Base-by-base conservation (phyloP, 208 protist species). In the Wallacemonas sp. region DNA sequence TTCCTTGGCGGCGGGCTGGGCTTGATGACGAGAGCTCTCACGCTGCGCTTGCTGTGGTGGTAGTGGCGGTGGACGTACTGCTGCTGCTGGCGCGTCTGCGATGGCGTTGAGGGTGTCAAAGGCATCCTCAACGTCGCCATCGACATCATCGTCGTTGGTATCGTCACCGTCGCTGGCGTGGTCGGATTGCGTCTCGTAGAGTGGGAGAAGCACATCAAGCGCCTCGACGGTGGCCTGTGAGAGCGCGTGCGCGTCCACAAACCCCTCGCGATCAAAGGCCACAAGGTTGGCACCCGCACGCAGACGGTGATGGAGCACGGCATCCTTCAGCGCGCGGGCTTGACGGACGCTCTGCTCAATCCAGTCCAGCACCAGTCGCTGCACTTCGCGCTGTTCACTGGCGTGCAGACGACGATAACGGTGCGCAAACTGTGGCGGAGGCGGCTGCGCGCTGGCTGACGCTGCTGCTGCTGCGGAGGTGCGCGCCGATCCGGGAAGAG, bases 171-270 rank as follows among this genome's bases (percentile, higher is more conserved):
- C 43, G 5, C 11, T 4, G 17, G 3, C 43, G 17, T 3, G 4
- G 5, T 8, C 43, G 19, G 43, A 16, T 17, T 55, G 21, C 5
- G 52, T 24, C 52, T 58, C 52, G 32, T 58, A 39, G 9, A 58
- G 32, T 4, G 29, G 9, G 17, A 58, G 30, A 3, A 70, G 19
- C n/a, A 70, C 46, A 61, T 65, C 63, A 29, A 78, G 56, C 0
- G 66, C 73, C 52, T 78, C 73, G 34, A 78, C 26, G 19, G 63
- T 70, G 1, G 67, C 61, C 63, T 70, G 56, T 14, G 80, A 17
- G 0, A 81, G 36, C 33, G 76, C 80, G 36, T 81, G 70, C 11
- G 74, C 64, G 48, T 85, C 80, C 3, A 85, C 80, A 30, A 58
- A 65, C 12, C 80, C 75, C 4, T 56, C 57, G 23, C 76, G 80